Base-by-base conservation (phyloP, 2,329 filamentous ascomycete species). In the Nigrospora osmanthi region DNA sequence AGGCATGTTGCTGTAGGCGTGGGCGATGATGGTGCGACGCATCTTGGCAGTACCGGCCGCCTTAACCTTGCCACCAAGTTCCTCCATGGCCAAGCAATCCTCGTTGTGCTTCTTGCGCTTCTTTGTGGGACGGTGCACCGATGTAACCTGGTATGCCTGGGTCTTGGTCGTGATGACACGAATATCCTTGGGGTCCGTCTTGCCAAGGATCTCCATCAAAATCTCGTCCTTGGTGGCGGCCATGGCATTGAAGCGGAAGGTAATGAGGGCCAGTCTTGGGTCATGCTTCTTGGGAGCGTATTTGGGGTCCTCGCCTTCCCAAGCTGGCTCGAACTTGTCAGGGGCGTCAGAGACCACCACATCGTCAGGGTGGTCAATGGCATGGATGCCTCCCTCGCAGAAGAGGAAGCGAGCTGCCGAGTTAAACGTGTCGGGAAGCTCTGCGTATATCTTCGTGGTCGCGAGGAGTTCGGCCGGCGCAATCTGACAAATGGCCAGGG, bases 361-460 rank as follows among this genome's bases (percentile, higher is more conserved):
- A 43, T 44, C 58, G 35, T 51, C 43, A 17, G 41, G 36, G 11
- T 55, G 49, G 2, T 54, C 49, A 4, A 51, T 43, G 10, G 58
- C 54, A 5, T 63, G 47, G 5, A 60, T 48, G 0, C 56, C 52
- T 11, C 57, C 46, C 6, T 63, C 55, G 40, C 75, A 79, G 55
- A 87, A 87, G 0, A 94, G 68, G 11, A 75, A 77, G 2, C 81
- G 81, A 40, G 84, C 84, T 1, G 86, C 83, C n/a, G 73, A 70
- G 61, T 94, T 94, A 72, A 95, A 96, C 11, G 77, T 65, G 1
- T 90, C 90, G 0, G 90, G 89, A 6, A 94, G 69, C 2, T 63
- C 60, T 1, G 58, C 48, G 1, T 70, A 66, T 9, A 85, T 67
- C 28, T 73, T 58, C 6, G 71, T 64, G 33, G 83, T 71, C 43